Evolutionary conservation across 2,329 filamentous ascomycete species (phyloP).

Genomic region (Monilinia polystroma): DNA sequence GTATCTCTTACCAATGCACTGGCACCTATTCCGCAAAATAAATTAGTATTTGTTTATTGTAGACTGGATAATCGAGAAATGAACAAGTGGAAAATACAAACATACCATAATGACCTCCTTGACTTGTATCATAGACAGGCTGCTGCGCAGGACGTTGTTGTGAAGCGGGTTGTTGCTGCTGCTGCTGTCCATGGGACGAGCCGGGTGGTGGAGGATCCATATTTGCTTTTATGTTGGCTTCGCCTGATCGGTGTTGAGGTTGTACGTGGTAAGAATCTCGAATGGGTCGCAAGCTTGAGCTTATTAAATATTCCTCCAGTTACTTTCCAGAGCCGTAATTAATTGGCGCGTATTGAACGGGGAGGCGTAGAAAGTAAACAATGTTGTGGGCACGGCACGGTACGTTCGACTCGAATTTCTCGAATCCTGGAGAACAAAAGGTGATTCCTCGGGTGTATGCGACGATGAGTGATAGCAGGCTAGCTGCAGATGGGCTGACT

Average conservation of each 20-base stretch:
- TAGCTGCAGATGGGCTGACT: constrained; percentile 12
- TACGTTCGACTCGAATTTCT: constrained; percentile 3
- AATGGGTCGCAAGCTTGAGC: constrained; percentile 1
- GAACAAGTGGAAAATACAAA: constrained; percentile 21
- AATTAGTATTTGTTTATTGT: constrained; percentile 33
- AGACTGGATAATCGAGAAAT: not conserved
- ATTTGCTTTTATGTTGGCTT: constrained; percentile 29
- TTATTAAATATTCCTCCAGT: constrained; percentile 1
- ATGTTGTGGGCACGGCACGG: constrained; percentile 8
- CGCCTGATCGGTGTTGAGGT: constrained; percentile 13
- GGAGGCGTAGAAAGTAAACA: constrained; percentile 3
- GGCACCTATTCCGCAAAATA: constrained; percentile 52
- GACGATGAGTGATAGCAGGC: constrained; percentile 3
- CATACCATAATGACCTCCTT: constrained; percentile 77
- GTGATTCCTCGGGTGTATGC: not conserved
- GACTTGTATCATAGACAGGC: constrained; percentile 69
- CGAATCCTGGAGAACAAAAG: constrained; percentile 5
- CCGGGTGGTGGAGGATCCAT: constrained; percentile 58
- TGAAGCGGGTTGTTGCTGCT: constrained; percentile 46
- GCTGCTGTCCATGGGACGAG: constrained; percentile 56
- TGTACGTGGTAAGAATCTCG: constrained; percentile 2
- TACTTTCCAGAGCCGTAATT: constrained; percentile 9
- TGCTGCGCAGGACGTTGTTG: constrained; percentile 21
- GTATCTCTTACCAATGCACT: constrained; percentile 61
- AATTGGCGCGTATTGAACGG: not conserved